Base-by-base conservation (phyloP, 495 filamentous ascomycete species). In the Podospora tetraspora region DNA sequence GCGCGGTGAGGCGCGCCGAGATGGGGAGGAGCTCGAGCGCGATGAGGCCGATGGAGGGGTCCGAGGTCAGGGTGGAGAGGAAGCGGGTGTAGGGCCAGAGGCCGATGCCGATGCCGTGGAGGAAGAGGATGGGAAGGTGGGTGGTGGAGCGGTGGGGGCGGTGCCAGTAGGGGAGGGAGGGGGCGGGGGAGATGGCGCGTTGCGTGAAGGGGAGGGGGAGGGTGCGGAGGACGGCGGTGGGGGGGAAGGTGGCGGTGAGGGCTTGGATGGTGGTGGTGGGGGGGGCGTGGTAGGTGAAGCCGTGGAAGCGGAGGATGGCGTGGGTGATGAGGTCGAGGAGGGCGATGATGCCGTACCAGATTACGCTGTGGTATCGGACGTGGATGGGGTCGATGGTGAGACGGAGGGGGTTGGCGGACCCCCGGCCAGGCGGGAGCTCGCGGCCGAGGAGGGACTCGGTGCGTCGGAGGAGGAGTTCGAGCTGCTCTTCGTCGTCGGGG, bases 101-200 rank as follows among this genome's bases (percentile, higher is more conserved):
- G 0, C 89, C 89, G 64, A 91, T 85, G 27, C 88, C 88, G 62
- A 91, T 90, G n/a, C 89, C 89, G 72, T 91, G 89, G 22, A 91
- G 80, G 74, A 91, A 90, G 4, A 91, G 73, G 58, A 91, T 71
- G 0, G 89, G 89, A 2, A 84, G 73, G 29, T 81, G 81, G 7
- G 79, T 78, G 7, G 76, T 75, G 1, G 87, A 86, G 11, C 78
- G 85, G 70, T 91, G 89, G 2, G 86, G 85, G 21, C 86, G 83
- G 73, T 87, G 77, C 88, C 88, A 90, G 78, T 91, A 91, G 34
- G 82, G 80, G 0, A 87, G 70, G n/a, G 78, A 74, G 25, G 65
- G n/a, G 37, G 24, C 23, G 84, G 77, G 52, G 80, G 75, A 25
- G 87, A 85, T n/a, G 81, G 78, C 21, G 23, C 59, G 59, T 12